Conservation (phyloP, 192 early-diverging fungal genomes). For the Gonapodya prolifera region DNA sequence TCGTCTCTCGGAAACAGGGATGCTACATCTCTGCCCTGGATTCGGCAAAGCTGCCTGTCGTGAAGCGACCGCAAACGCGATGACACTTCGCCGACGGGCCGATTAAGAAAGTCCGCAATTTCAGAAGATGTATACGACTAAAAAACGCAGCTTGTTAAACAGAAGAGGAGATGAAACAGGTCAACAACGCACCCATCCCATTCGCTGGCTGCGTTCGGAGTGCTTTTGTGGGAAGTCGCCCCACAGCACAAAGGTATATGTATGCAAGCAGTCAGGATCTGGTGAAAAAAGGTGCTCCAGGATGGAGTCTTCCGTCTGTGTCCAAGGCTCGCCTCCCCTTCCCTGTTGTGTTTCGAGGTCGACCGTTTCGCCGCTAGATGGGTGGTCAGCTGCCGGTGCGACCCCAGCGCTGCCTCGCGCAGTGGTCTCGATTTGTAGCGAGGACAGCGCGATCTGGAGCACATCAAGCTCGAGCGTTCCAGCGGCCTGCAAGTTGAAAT, state of each 20-base stretch:
- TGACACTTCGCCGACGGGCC: not conserved
- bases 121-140: not conserved
- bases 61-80: not conserved
- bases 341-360: too few relatives aligned
- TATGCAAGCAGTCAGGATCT: not conserved
- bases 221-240: not conserved
- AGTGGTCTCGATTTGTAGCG: too few relatives aligned
- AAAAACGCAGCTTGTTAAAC: not conserved
- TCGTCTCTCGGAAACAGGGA: not conserved
- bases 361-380: too few relatives aligned
- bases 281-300: not conserved
- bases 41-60: not conserved
- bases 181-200: not conserved
- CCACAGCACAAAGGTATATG: not conserved
- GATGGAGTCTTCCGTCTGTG: not conserved
- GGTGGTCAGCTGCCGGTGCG: too few relatives aligned
- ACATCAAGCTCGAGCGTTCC: too few relatives aligned
- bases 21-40: not conserved
- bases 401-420: too few relatives aligned
- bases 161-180: not conserved
- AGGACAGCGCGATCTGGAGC: too few relatives aligned
- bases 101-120: not conserved
- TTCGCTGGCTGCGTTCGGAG: not conserved
- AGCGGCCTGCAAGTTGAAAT: too few relatives aligned
- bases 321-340: too few relatives aligned